phyloP scores from a whole-genome alignment of 129 eudicot species.

The Gnaphalium uliginosum region DNA sequence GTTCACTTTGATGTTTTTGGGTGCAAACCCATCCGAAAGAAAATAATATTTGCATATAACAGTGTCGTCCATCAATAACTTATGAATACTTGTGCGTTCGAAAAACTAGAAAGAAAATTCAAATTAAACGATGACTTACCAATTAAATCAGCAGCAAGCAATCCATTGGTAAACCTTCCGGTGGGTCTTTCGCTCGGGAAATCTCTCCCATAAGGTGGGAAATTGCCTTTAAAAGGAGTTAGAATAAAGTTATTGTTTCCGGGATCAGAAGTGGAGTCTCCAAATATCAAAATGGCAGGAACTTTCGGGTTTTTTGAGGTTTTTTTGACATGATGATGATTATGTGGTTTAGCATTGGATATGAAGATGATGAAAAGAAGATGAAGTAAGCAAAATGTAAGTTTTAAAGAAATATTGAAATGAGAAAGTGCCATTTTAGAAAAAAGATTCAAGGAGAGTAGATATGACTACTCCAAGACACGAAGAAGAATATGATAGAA shows the following conservation, averaged over 20 bases:
- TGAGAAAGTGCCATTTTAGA: slow-evolving; percentile 21
- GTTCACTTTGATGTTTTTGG: neutral
- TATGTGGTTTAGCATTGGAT: slow-evolving; percentile 28
- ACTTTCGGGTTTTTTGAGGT: slow-evolving; percentile 23
- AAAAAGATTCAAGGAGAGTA: slow-evolving; percentile 36
- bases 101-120: neutral
- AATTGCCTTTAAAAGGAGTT: slow-evolving; percentile 57
- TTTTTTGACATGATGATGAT: slow-evolving; percentile 2
- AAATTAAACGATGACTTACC: slow-evolving; percentile 28
- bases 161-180: slow-evolving; percentile 68
- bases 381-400: slow-evolving; percentile 15
- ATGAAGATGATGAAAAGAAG: slow-evolving; percentile 15
- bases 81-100: neutral
- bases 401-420: slow-evolving; percentile 4
- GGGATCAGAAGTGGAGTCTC: slow-evolving; percentile 82
- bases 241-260: slow-evolving; percentile 58
- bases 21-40: neutral
- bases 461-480: slow-evolving; percentile 23
- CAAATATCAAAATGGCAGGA: slow-evolving; percentile 63
- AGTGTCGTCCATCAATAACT: no score
- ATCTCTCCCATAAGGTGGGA: slow-evolving; percentile 78
- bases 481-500: neutral
- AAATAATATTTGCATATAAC: no score
- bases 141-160: slow-evolving; percentile 45
- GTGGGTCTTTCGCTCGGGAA: slow-evolving; percentile 51